Evolutionary conservation across 129 eudicot genomes (phyloP).

Genomic region (Gnaphalium uliginosum): DNA sequence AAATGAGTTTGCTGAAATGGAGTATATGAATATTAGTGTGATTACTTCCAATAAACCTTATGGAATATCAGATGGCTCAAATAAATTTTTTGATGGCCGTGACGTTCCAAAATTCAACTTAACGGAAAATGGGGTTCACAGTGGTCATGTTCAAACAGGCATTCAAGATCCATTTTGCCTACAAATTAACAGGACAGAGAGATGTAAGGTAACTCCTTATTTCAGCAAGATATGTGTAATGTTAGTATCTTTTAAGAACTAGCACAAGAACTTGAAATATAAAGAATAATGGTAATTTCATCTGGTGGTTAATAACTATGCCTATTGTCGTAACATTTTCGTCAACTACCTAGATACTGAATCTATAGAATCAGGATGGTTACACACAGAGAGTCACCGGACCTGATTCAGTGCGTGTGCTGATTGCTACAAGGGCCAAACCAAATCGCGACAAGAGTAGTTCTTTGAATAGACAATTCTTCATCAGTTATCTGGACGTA

Average conservation of each 20-base stretch:
- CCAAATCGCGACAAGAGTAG: constrained; percentile 51
- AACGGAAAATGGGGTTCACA: constrained; percentile 61
- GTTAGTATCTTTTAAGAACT: neutral
- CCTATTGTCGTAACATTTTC: constrained; percentile 18
- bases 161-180: constrained; percentile 74
- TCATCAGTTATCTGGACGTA: constrained; percentile 66
- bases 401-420: constrained; percentile 51
- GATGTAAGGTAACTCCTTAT: constrained; percentile 64
- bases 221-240: neutral
- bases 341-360: constrained; percentile 26
- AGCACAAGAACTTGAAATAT: constrained; percentile 9
- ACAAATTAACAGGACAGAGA: constrained; percentile 55
- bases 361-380: constrained; percentile 68
- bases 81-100: constrained; percentile 60
- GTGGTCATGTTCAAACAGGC: constrained; percentile 87
- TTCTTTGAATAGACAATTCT: constrained; percentile 59
- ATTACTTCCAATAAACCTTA: constrained; percentile 80
- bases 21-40: constrained; percentile 74
- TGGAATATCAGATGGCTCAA: constrained; percentile 73
- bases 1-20: constrained; percentile 86
- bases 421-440: constrained; percentile 72
- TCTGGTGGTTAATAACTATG: constrained; percentile 12
- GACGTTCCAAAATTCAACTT: constrained; percentile 53
- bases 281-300: neutral
- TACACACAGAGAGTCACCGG: constrained; percentile 59